phyloP scores from a whole-genome alignment of 139 green algal species.

The Chlorella sorokiniana region DNA sequence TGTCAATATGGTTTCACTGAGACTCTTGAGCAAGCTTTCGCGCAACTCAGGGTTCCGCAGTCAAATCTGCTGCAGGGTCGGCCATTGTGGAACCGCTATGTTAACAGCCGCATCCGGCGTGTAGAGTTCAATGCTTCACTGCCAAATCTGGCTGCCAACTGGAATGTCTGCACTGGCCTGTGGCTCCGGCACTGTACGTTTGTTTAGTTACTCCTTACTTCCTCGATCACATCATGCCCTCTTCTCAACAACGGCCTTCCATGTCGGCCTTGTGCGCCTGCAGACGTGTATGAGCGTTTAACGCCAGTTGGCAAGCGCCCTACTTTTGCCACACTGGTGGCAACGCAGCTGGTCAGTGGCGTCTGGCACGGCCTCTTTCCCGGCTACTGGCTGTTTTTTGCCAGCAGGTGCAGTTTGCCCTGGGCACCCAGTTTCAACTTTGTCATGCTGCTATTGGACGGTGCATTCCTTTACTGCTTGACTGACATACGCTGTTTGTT shows the following conservation, averaged over 20 bases:
- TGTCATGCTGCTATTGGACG: neutral
- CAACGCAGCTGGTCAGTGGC: constrained; percentile 79
- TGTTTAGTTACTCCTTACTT: neutral
- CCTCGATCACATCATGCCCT: neutral
- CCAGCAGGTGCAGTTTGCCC: neutral
- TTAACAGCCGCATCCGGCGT: constrained; percentile 67
- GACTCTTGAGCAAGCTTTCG: constrained; percentile 4
- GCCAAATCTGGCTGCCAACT: constrained; percentile 61
- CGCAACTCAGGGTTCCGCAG: neutral
- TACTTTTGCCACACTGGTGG: constrained; percentile 70
- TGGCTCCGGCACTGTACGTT: constrained; percentile 67
- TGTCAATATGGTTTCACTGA: neutral
- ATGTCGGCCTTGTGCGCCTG: neutral
- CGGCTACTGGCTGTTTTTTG: constrained; percentile 51
- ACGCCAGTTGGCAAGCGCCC: constrained; percentile 56
- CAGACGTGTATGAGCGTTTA: constrained; percentile 88
- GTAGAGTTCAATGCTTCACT: constrained; percentile 71
- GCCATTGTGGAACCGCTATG: constrained; percentile 69
- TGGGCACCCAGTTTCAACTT: neutral
- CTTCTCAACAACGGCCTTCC: neutral
- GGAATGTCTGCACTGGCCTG: constrained; percentile 81
- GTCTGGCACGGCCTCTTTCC: constrained; percentile 84
- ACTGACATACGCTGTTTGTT: neutral
- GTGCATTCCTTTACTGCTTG: too few relatives aligned
- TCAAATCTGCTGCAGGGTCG: neutral